A percentile compares a stretch with the other conserved stretches of the same genome.
Conservation (phyloP, 2,329 filamentous ascomycete species). For the Dactylellina parvicollis region DNA sequence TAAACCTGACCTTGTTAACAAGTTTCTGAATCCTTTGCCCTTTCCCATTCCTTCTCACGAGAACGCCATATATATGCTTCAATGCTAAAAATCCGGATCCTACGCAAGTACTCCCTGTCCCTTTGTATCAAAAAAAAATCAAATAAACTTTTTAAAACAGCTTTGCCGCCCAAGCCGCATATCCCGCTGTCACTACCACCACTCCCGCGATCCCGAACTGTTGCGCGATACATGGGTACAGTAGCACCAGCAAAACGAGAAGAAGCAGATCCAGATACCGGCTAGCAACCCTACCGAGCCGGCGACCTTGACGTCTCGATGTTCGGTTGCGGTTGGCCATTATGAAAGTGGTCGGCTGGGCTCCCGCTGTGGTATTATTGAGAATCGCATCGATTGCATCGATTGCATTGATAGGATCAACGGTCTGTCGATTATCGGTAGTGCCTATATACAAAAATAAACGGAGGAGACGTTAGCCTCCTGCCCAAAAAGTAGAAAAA, state of each 20-base stretch:
- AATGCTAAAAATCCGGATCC: no score
- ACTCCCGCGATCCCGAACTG: slow-evolving; percentile 22
- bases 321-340: no score
- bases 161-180: slow-evolving; percentile 17
- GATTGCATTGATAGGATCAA: slow-evolving; percentile 1
- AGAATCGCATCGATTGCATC: background rate
- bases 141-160: background rate
- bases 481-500: slow-evolving; percentile 4
- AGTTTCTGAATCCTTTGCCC: no score
- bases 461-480: slow-evolving; percentile 40
- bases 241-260: slow-evolving; percentile 3
- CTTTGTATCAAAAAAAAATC: background rate
- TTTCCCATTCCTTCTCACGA: no score
- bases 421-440: slow-evolving; percentile 12
- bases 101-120: no score
- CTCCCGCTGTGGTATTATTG: background rate
- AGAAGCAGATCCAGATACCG: slow-evolving; percentile 1
- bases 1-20: no score
- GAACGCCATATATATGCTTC: no score
- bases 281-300: no score
- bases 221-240: slow-evolving; percentile 22
- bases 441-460: slow-evolving; percentile 41
- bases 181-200: slow-evolving; percentile 5
- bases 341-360: no score
- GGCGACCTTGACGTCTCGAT: no score